These are phyloP conservation scores for Mrakia gelida DNA, from an alignment of 768 basidiomycete genomes.

Conservation along the genomic window DNA sequence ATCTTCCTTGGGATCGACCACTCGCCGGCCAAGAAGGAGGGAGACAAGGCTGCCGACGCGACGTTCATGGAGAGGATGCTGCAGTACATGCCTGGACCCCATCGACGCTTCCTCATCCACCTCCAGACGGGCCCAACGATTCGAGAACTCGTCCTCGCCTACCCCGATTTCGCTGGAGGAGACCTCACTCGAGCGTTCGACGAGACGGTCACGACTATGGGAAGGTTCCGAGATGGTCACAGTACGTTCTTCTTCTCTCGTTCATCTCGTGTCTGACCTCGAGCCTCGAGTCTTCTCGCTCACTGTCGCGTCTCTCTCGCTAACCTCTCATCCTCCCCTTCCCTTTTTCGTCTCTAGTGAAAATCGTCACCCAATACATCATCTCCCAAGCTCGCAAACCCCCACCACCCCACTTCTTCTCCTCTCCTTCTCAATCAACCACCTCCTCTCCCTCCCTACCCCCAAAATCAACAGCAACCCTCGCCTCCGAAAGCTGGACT, in stretches of 20 bases:
- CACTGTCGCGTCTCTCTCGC: background rate
- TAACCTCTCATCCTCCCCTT: background rate
- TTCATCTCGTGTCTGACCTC: no score
- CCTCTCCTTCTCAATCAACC: constrained; percentile 23
- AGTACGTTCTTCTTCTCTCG: constrained; percentile 39
- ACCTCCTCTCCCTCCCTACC: background rate
- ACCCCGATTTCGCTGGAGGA: constrained; percentile 31
- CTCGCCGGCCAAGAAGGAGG: constrained; percentile 45
- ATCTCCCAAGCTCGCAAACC: constrained; percentile 67
- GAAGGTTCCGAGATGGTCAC: constrained; percentile 77
- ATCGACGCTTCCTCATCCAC: constrained; percentile 68
- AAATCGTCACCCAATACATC: constrained; percentile 79
- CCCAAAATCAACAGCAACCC: background rate
- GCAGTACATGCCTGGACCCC: constrained; percentile 89
- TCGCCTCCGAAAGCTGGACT: constrained; percentile 12
- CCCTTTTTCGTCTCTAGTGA: constrained; percentile 46
- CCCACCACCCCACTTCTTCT: constrained; percentile 37
- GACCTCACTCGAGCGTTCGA: constrained; percentile 59
- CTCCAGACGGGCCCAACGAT: constrained; percentile 61
- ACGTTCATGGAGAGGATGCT: constrained; percentile 82
- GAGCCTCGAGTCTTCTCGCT: background rate
- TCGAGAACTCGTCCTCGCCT: constrained; percentile 53
- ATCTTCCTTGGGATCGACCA: constrained; percentile 68
- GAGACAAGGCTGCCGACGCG: constrained; percentile 28
- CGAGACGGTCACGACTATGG: constrained; percentile 68